A percentile compares a stretch with the other conserved stretches of the same genome.
Evolutionary conservation across 176 grass and related monocot genomes (phyloP).

Genomic region (Carex scoparia): DNA sequence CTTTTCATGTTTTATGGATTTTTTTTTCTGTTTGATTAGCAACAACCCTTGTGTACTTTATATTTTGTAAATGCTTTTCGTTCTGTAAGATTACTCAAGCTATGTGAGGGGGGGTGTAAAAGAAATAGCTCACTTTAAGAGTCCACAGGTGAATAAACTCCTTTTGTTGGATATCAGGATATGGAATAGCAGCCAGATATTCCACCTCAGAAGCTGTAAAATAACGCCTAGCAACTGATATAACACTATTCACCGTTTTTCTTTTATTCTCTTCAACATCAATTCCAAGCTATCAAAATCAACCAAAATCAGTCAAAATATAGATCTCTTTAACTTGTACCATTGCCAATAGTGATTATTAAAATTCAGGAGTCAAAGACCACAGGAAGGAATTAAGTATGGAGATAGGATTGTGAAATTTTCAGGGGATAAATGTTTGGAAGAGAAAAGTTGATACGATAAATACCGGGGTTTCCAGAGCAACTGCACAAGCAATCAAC

Average conservation of each 20-base stretch:
- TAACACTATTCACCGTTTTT: constrained; percentile 57
- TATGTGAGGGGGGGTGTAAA: neutral
- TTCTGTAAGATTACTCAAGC: neutral
- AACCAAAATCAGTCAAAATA: neutral
- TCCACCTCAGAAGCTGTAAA: constrained; percentile 79
- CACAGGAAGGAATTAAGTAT: neutral
- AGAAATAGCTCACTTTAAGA: constrained; percentile 70
- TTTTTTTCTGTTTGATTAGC: neutral
- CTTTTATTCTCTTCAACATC: constrained; percentile 84
- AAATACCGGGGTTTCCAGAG: constrained; percentile 52
- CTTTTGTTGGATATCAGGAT: constrained; percentile 57
- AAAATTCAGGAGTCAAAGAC: neutral
- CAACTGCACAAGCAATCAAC: constrained; percentile 79
- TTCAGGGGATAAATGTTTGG: neutral
- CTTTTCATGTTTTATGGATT: neutral
- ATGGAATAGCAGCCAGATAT: constrained; percentile 45
- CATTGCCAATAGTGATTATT: neutral
- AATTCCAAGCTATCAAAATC: constrained; percentile 68
- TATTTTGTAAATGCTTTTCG: neutral
- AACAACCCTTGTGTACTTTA: neutral
- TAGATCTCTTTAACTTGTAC: constrained; percentile 5
- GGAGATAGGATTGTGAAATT: neutral
- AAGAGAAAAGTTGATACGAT: constrained; percentile 13
- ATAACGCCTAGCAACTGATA: constrained; percentile 72
- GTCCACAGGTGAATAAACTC: constrained; percentile 97